Base-by-base conservation (phyloP, 2,329 filamentous ascomycete species). In the Calonectria multiphialidica region DNA sequence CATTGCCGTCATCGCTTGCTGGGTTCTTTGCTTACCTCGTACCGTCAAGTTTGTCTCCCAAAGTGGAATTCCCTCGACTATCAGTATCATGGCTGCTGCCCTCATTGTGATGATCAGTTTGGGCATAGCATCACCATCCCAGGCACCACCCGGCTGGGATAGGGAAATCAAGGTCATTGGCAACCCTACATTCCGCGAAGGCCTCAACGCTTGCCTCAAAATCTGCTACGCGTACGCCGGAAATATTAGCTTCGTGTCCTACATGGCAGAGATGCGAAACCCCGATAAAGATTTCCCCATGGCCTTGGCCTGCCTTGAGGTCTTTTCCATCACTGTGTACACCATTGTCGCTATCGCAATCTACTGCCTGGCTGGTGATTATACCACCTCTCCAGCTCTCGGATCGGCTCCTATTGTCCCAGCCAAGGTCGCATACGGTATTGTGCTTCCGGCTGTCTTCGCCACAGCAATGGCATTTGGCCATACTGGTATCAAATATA, bases 1-100 rank as follows among this genome's bases (percentile, higher is more conserved):
- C n/a, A 87, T 94, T 57, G 88, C 91, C 1, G 89, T 90, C 1
- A 81, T 91, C 28, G 86, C 92, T 28, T 91, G 88, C 2, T 93
- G 88, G 79, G 71, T 90, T 12, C 89, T 88, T 72, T 93, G 92
- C 1, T 85, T 94, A 10, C 92, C 92, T 0, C 86, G 92, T 59
- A 93, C 92, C 0, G 93, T 94, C 82, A 86, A 78, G 66, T 77
- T 81, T 6, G 71, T 76, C 6, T 71, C 72, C 5, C 77, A 79
- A 23, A 78, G 77, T 3, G 79, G 78, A 18, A 79, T 80, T 1
- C 79, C 79, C 0, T 79, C 79, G 0, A 81, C 79, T 1, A 65
- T 81, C 18, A 77, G 75, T 30, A 80, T 82, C 21, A 9, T 81
- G 6, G 68, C 75, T 4, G 78, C 80, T 0, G 78, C 81, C 1